Conservation (phyloP, 768 basidiomycete genomes). For the Tephrocybe sp. region DNA sequence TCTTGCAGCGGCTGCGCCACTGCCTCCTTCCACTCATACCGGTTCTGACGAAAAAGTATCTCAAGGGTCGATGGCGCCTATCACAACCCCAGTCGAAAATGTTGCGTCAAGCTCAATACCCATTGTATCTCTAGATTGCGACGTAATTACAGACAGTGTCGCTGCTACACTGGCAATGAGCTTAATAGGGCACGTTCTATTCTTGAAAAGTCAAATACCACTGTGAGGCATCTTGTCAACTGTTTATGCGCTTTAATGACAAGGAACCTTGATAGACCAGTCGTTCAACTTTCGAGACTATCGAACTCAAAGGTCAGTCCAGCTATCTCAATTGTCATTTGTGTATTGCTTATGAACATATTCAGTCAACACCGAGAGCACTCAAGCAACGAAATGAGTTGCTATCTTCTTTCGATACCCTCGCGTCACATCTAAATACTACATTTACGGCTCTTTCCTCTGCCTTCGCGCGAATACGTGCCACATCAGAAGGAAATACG, state of each 20-base stretch:
- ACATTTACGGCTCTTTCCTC: conserved; percentile 74
- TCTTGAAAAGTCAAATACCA: conserved; percentile 76
- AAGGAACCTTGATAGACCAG: conserved; percentile 43
- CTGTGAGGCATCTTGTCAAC: conserved; percentile 48
- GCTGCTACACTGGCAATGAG: conserved; percentile 64
- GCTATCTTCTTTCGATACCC: conserved; percentile 63
- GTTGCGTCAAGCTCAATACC: conserved; percentile 24
- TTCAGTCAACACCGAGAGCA: conserved; percentile 44
- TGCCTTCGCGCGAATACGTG: conserved; percentile 45
- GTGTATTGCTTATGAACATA: not conserved
- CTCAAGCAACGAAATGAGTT: conserved; percentile 62
- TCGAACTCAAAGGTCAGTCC: conserved; percentile 42
- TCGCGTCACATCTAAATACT: conserved; percentile 70
- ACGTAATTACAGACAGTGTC: conserved; percentile 51
- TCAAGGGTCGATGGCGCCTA: not conserved
- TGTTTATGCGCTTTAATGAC: not conserved
- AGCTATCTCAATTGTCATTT: not conserved
- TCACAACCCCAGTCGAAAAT: not conserved
- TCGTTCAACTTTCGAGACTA: conserved; percentile 60
- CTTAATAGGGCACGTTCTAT: conserved; percentile 68
- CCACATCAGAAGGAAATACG: not conserved
- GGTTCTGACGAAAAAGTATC: no score
- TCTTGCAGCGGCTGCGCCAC: conserved; percentile 1
- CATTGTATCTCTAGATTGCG: conserved; percentile 44
- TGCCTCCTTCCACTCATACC: no score